Percentiles rank a stretch among this genome's conserved stretches.
Conservation (phyloP, 768 basidiomycete species). For the Trametes sanguinea region DNA sequence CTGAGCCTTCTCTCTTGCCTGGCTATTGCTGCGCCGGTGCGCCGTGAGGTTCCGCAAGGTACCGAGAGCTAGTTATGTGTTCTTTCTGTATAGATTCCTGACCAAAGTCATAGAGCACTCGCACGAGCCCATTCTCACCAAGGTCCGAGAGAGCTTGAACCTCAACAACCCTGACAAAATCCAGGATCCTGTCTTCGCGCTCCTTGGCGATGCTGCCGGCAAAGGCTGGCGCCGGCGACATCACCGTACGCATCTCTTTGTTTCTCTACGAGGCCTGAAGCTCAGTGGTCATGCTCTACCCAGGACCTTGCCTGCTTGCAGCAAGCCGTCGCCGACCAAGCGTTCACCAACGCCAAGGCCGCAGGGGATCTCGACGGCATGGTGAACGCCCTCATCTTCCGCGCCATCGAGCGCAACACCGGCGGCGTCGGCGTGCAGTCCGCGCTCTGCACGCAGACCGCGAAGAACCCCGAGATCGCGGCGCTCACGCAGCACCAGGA, state of each 20-base stretch:
- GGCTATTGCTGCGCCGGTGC: conserved; percentile 45
- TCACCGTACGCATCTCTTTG: conserved; percentile 42
- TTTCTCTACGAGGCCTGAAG: neutral
- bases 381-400: conserved; percentile 60
- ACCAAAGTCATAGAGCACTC: conserved; percentile 72
- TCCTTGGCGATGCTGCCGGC: conserved; percentile 72
- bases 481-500: conserved; percentile 67
- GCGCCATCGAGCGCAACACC: conserved; percentile 69
- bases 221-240: conserved; percentile 50
- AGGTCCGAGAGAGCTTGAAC: conserved; percentile 49
- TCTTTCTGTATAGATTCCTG: no score
- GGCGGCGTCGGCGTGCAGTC: conserved; percentile 50
- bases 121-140: conserved; percentile 57
- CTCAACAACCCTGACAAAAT: conserved; percentile 62
- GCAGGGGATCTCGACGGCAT: conserved; percentile 55
- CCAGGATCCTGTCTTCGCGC: conserved; percentile 61
- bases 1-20: conserved; percentile 39
- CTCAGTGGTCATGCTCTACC: neutral
- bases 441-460: conserved; percentile 53
- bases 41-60: conserved; percentile 70
- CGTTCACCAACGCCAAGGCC: conserved; percentile 73
- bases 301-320: conserved; percentile 64
- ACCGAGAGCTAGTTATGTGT: no score
- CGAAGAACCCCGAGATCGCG: conserved; percentile 66
- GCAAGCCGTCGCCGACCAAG: conserved; percentile 65